Percentiles rank a stretch among this genome's conserved stretches.
These are phyloP conservation scores for Phenoliferia sp. DNA, from an alignment of 1,284 basidiomycete species.

Conservation along the genomic window DNA sequence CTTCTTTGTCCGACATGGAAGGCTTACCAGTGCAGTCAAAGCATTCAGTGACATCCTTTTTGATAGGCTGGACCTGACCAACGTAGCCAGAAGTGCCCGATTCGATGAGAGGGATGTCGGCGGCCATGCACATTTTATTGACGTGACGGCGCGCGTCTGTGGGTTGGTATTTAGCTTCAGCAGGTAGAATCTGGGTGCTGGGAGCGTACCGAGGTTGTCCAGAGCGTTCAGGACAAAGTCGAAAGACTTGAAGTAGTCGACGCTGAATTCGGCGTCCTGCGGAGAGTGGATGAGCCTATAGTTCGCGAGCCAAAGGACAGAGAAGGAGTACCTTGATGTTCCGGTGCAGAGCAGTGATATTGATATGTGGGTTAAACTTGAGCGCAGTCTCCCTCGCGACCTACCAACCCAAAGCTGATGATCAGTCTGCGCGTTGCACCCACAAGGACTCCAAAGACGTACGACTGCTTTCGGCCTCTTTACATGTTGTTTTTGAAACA, in stretches of 20 bases:
- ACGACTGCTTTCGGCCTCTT: constrained; percentile 92
- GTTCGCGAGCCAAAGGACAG: not conserved
- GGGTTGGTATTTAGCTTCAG: not conserved
- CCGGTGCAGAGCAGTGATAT: constrained; percentile 82
- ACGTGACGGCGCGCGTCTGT: constrained; percentile 83
- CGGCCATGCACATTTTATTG: constrained; percentile 95
- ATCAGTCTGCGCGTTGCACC: not conserved
- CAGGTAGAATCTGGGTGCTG: not conserved
- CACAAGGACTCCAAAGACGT: constrained; percentile 13
- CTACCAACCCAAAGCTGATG: constrained; percentile 42
- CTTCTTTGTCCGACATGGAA: not conserved
- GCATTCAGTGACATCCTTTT: constrained; percentile 74
- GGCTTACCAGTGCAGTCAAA: constrained; percentile 63
- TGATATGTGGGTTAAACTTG: constrained; percentile 86
- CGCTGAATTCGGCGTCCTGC: constrained; percentile 74
- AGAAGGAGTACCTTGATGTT: constrained; percentile 66
- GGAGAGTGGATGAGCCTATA: too few relatives aligned
- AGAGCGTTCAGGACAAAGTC: constrained; percentile 93
- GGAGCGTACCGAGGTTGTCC: constrained; percentile 77
- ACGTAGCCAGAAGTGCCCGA: constrained; percentile 95
- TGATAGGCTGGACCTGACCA: constrained; percentile 61
- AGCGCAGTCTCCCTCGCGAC: constrained; percentile 83
- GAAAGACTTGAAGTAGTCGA: constrained; percentile 83
- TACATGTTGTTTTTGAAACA: constrained; percentile 96
- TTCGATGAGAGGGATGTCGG: constrained; percentile 84